Base-by-base conservation (phyloP, 495 filamentous ascomycete species). In the Hyaloscypha bicolor region DNA sequence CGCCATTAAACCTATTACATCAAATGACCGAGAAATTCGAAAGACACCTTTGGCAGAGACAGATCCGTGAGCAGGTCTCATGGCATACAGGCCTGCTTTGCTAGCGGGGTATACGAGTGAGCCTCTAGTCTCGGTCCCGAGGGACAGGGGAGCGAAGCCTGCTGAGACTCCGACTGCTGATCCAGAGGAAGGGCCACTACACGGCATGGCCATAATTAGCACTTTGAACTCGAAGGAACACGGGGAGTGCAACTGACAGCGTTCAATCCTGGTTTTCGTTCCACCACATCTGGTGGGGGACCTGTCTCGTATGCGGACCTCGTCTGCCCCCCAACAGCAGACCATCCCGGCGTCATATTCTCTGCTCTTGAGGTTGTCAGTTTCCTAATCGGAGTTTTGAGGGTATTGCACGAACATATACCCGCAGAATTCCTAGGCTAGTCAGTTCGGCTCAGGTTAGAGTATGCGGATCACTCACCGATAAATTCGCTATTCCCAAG, bases 111-210 rank as follows among this genome's bases (percentile, higher is more conserved):
- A 62, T 16, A 79, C 65, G 6, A 81, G 69, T 0, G 80, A 83
- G 0, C 81, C 80, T 42, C 77, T 73, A 4, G 82, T 81, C 59
- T 85, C 83, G 6, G 79, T 80, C 0, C 82, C 83, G 0, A 85
- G 62, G 0, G 81, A 62, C 21, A 83, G 37, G 0, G 82, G 81
- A 3, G 76, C 71, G 52, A 77, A 84, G 22, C 82, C 80, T 29
- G 81, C 79, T 9, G 78, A 73, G 3, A 83, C 77, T n/a, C 67
- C 78, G 5, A 81, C 79, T n/a, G 82, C 82, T 4, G 80, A 83
- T 4, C 82, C 82, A 0, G 79, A 74, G 1, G 82, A 85, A 4
- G 82, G 82, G 0, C 83, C 82, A 6, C 74, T 60, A 42, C 45
- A 53, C 14, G 29, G 21, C 65, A 62, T 6, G 8, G 35, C 48